Percentiles rank a stretch among this genome's conserved stretches.
phyloP scores from a whole-genome alignment of 2,329 filamentous ascomycete species.

The Penicillium decumbens region DNA sequence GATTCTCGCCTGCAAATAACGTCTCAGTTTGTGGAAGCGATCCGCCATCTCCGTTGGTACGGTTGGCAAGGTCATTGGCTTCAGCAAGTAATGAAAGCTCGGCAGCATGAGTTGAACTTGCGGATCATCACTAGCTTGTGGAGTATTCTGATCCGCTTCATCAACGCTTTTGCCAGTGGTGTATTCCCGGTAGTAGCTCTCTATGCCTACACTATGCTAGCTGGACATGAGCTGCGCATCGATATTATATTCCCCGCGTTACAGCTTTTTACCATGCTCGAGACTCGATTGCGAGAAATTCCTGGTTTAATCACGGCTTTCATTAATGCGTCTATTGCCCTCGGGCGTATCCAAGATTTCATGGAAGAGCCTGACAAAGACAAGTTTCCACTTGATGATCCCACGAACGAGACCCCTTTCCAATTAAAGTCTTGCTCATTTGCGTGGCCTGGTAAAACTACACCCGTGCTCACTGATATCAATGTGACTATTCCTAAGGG shows the following conservation, averaged over 20 bases:
- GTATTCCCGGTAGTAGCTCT: conserved; percentile 78
- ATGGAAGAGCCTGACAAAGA: conserved; percentile 83
- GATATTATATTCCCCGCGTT: conserved; percentile 84
- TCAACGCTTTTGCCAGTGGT: conserved; percentile 67
- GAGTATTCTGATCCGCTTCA: conserved; percentile 58
- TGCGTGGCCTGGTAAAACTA: conserved; percentile 67
- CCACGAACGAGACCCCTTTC: conserved; percentile 29
- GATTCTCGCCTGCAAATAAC: conserved; percentile 75
- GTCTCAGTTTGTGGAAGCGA: conserved; percentile 80
- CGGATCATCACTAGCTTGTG: conserved; percentile 62
- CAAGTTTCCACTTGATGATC: conserved; percentile 47
- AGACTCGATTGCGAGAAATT: conserved; percentile 67
- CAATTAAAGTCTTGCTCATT: conserved; percentile 63
- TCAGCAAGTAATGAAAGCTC: conserved; percentile 61
- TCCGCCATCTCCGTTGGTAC: conserved; percentile 75
- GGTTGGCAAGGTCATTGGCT: conserved; percentile 78
- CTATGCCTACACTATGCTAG: conserved; percentile 71
- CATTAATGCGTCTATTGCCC: conserved; percentile 76
- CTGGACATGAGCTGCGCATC: conserved; percentile 63
- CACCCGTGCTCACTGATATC: conserved; percentile 53
- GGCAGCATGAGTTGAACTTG: conserved; percentile 63
- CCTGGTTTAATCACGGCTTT: conserved; percentile 70
- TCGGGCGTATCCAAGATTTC: conserved; percentile 76
- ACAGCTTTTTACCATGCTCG: conserved; percentile 72
- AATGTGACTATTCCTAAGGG: conserved; percentile 53